Percentiles rank a stretch among this genome's conserved stretches.
phyloP scores from a whole-genome alignment of 2,329 filamentous ascomycete genomes.

The Alternaria infectoria region DNA sequence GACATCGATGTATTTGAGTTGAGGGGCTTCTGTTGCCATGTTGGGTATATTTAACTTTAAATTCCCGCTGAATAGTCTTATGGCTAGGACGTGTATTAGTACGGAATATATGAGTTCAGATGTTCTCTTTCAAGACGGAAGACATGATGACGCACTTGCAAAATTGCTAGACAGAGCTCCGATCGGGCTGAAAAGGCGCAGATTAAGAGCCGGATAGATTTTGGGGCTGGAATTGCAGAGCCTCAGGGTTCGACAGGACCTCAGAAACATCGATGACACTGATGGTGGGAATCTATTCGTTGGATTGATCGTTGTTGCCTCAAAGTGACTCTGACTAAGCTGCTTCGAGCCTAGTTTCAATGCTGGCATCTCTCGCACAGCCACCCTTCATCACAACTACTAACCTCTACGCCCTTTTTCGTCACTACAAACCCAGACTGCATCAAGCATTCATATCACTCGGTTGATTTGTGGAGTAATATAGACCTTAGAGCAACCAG shows the following conservation, averaged over 20 bases:
- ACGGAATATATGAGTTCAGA: not conserved
- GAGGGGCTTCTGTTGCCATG: constrained; percentile 5
- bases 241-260: not conserved
- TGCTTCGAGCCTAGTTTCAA: constrained; percentile 12
- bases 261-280: constrained; percentile 18
- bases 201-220: not conserved
- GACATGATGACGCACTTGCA: constrained; percentile 17
- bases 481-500: not conserved
- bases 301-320: constrained; percentile 7
- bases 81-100: not conserved
- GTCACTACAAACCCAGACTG: not conserved
- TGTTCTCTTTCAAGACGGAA: no score
- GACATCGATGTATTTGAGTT: constrained; percentile 53
- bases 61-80: not conserved
- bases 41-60: not conserved
- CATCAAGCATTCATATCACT: not conserved
- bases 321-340: constrained; percentile 4
- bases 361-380: constrained; percentile 2
- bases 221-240: not conserved
- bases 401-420: not conserved
- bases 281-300: not conserved
- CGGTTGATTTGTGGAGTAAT: not conserved
- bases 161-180: not conserved
- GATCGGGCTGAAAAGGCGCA: not conserved
- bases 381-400: constrained; percentile 1